phyloP scores from a whole-genome alignment of 2,329 filamentous ascomycete genomes.

The Neofusicoccum kwambonambiense region DNA sequence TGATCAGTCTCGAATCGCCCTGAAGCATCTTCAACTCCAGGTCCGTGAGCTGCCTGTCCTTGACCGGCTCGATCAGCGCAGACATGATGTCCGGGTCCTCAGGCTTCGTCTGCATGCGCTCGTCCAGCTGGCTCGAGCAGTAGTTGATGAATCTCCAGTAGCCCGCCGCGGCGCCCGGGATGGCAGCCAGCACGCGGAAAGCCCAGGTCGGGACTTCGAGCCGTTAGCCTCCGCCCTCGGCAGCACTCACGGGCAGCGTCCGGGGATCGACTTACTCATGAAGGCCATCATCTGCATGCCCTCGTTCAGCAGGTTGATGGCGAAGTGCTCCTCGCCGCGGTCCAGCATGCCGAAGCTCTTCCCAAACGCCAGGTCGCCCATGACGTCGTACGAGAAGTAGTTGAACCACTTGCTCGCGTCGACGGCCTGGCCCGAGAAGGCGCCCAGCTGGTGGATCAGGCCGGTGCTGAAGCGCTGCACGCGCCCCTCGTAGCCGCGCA shows the following conservation, averaged over 20 bases:
- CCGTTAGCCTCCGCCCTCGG: no score
- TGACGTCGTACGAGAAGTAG: constrained; percentile 50
- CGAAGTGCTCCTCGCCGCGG: constrained; percentile 27
- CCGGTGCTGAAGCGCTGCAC: not conserved
- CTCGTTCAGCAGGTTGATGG: constrained; percentile 26
- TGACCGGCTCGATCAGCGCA: constrained; percentile 1
- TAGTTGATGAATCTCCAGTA: constrained; percentile 33
- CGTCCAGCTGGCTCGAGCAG: constrained; percentile 30
- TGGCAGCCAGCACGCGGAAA: constrained; percentile 29
- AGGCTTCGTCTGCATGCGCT: constrained; percentile 14
- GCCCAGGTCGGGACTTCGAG: constrained; percentile 30
- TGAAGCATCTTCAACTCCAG: constrained; percentile 21
- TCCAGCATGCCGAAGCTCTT: constrained; percentile 42
- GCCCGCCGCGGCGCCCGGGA: constrained; percentile 30
- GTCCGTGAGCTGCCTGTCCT: not conserved
- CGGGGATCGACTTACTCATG: not conserved
- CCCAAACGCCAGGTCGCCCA: constrained; percentile 49
- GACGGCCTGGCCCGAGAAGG: constrained; percentile 23
- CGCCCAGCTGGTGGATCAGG: constrained; percentile 22
- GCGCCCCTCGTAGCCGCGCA: constrained; percentile 2
- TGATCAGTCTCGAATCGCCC: constrained; percentile 35
- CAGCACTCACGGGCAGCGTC: no score
- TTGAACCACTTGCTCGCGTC: constrained; percentile 34
- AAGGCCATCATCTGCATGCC: constrained; percentile 6
- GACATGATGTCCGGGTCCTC: constrained; percentile 8